phyloP scores from a whole-genome alignment of 176 grass and related monocot genomes.

The Sorghum bicolor region DNA sequence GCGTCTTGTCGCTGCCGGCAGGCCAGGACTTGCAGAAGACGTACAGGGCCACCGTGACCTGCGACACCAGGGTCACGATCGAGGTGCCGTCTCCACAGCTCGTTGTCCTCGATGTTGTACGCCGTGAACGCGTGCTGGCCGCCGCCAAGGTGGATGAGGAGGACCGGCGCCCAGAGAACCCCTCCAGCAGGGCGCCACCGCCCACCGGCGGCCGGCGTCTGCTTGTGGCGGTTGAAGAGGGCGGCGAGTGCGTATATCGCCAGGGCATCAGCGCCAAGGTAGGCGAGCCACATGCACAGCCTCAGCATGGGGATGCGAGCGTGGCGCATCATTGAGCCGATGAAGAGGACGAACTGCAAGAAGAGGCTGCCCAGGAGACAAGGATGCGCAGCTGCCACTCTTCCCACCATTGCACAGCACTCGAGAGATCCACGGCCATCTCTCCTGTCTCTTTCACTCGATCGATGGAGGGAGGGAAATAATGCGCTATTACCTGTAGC shows the following conservation, averaged over 20 bases:
- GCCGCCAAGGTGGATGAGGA: conserved; percentile 7
- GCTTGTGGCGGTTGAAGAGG: background rate
- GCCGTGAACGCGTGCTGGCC: background rate
- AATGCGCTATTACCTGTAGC: no score
- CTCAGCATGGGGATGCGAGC: background rate
- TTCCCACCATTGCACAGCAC: no score
- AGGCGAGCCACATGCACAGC: background rate
- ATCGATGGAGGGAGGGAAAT: no score
- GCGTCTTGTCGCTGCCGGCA: background rate
- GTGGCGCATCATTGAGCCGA: no score
- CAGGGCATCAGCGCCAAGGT: background rate
- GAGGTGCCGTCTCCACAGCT: background rate
- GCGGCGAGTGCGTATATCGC: background rate
- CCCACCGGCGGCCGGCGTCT: background rate
- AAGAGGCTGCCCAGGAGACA: no score
- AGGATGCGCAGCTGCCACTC: no score
- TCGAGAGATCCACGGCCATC: no score
- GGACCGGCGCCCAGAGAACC: background rate
- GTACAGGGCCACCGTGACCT: background rate
- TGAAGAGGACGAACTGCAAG: no score
- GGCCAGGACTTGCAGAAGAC: conserved; percentile 8
- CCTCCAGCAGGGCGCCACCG: no score
- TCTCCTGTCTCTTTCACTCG: no score
- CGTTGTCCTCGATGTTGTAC: conserved; percentile 3
- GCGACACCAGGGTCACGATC: background rate